These are phyloP conservation scores for Shiraia sp. DNA, from an alignment of 2,329 filamentous ascomycete genomes.

Conservation along the genomic window DNA sequence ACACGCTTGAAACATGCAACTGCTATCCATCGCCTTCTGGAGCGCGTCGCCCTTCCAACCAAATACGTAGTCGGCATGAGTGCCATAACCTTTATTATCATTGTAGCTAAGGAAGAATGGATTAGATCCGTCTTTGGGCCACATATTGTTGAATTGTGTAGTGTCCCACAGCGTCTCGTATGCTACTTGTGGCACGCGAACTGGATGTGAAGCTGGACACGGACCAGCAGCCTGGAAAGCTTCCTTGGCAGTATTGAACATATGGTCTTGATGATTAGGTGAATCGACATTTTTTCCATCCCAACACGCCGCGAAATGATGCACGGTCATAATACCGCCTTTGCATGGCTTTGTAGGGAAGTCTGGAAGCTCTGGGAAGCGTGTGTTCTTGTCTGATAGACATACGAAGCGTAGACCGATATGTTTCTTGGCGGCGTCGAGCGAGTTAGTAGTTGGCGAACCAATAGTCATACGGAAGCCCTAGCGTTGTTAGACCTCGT, in stretches of 20 bases:
- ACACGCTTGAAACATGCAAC: constrained; percentile 31
- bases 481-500: constrained; percentile 10
- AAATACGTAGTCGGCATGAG: constrained; percentile 35
- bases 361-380: constrained; percentile 30
- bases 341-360: constrained; percentile 32
- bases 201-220: constrained; percentile 29
- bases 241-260: constrained; percentile 28
- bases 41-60: constrained; percentile 35
- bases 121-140: constrained; percentile 29
- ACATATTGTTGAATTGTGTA: constrained; percentile 32
- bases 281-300: constrained; percentile 63
- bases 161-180: constrained; percentile 39
- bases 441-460: constrained; percentile 32
- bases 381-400: constrained; percentile 30
- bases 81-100: constrained; percentile 33
- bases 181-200: constrained; percentile 30
- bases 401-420: constrained; percentile 33
- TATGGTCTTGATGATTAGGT: constrained; percentile 54
- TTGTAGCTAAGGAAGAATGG: constrained; percentile 31
- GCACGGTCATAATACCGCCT: constrained; percentile 33
- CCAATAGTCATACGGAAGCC: constrained; percentile 41
- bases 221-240: constrained; percentile 24
- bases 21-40: constrained; percentile 29
- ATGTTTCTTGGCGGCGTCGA: constrained; percentile 21
- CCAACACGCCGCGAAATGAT: constrained; percentile 58